Base-by-base conservation (phyloP, 1,284 basidiomycete genomes). In the Grifola frondosa region DNA sequence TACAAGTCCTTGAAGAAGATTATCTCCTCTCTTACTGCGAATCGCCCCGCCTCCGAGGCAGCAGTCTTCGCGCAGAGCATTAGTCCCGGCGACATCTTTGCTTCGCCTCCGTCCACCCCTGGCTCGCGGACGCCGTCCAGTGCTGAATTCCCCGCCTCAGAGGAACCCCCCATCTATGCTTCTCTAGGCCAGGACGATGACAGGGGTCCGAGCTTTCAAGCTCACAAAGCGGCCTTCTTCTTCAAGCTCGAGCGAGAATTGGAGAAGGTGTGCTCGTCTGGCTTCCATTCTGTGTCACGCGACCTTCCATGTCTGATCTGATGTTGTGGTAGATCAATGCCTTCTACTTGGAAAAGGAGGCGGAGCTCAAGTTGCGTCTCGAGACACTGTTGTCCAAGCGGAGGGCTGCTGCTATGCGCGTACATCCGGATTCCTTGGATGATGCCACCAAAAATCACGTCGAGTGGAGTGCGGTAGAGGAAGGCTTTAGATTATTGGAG, bases 1-100 rank as follows among this genome's bases (percentile, higher is more conserved):
- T 99, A 99, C 80, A 99, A 99, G 74, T 88, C 88, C 57, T 77
- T 97, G 64, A 97, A 97, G 73, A 96, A 96, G 80, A 98, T 99
- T 61, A 97, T 99, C 64, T 98, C 97, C 50, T 97, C 96, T n/a
- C 81, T 98, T 49, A 85, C 89, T 44, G 90, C 92, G 30, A 92
- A 94, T 58, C 82, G 88, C 48, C 88, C 94, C 4, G 88, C 86
- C 15, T 84, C 90, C 5, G 94, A 97, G 64, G 90, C 91, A 9
- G 90, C 91, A 20, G 80, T 92, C 16, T 75, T 97, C 42, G 91
- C 92, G 5, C 75, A 89, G 30, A 91, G 91, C 44, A 73, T 91
- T 42, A 81, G 91, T 42, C 91, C 91, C 11, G 70, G 73, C 40
- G 82, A 86, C 65, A 64, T 77, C 54, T 60, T 76, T 56, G 44